These are phyloP conservation scores for Fusarium acutatum DNA, from an alignment of 2,329 filamentous ascomycete genomes.

Conservation along the genomic window DNA sequence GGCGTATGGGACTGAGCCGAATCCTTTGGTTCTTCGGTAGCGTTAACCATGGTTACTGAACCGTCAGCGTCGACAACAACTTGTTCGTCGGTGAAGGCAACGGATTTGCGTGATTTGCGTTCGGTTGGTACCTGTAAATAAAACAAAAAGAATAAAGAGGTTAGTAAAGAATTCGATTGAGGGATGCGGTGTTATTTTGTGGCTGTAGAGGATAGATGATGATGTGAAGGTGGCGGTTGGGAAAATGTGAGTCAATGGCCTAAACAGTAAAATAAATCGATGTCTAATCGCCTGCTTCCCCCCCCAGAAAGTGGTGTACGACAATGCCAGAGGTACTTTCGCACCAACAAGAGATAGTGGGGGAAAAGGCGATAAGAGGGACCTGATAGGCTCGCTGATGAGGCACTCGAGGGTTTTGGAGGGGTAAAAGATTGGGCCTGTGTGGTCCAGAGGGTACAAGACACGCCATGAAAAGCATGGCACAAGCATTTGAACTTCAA, in stretches of 20 bases:
- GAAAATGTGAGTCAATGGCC: slow-evolving; percentile 43
- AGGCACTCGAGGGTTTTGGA: slow-evolving; percentile 35
- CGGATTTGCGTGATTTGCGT: slow-evolving; percentile 87
- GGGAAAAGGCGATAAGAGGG: slow-evolving; percentile 10
- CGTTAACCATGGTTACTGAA: slow-evolving; percentile 78
- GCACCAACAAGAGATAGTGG: slow-evolving; percentile 21
- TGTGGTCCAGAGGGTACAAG: slow-evolving; percentile 16
- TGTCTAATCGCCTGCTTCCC: slow-evolving; percentile 29
- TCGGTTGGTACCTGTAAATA: slow-evolving; percentile 49
- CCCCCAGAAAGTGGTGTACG: slow-evolving; percentile 31
- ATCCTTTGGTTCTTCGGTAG: slow-evolving; percentile 78
- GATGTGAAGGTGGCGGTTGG: slow-evolving; percentile 35
- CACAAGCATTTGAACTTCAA: slow-evolving; percentile 17
- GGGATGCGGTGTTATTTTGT: slow-evolving; percentile 8
- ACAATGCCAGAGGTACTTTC: slow-evolving; percentile 36
- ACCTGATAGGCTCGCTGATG: slow-evolving; percentile 27
- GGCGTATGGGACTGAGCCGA: slow-evolving; percentile 82
- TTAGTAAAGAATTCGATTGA: slow-evolving; percentile 22
- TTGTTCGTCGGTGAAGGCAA: slow-evolving; percentile 89
- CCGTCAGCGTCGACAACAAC: slow-evolving; percentile 91
- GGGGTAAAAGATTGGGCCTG: slow-evolving; percentile 35
- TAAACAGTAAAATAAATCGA: slow-evolving; percentile 28
- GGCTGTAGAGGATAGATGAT: slow-evolving; percentile 3
- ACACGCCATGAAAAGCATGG: slow-evolving; percentile 13
- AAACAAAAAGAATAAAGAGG: slow-evolving; percentile 22